A percentile compares a stretch with the other conserved stretches of the same genome.
Evolutionary conservation across 1,284 basidiomycete species (phyloP).

Genomic region (Moniliella sp.): DNA sequence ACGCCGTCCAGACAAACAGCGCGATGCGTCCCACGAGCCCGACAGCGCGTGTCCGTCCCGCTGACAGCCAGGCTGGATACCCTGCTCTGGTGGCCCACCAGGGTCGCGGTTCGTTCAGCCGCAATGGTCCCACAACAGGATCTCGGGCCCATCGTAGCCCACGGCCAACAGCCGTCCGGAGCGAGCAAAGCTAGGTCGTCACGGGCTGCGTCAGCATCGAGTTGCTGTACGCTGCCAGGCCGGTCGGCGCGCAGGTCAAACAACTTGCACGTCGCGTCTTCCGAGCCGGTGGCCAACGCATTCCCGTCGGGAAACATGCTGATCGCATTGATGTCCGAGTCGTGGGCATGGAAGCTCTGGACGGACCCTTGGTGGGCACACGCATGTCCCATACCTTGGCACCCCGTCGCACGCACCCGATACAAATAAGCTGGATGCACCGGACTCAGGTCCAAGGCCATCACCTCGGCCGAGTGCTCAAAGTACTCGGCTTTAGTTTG

Average conservation of each 20-base stretch:
- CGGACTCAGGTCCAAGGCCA: constrained; percentile 96
- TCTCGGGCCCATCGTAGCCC: constrained; percentile 98
- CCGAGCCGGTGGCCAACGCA: constrained; percentile 91
- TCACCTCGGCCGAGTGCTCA: constrained; percentile 99
- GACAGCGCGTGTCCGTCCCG: constrained; percentile 90
- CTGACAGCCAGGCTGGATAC: constrained; percentile 88
- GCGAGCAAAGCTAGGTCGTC: constrained; percentile 83
- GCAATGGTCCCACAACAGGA: constrained; percentile 96
- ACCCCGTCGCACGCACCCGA: constrained; percentile 88
- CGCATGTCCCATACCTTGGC: constrained; percentile 97
- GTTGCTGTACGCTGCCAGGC: constrained; percentile 89
- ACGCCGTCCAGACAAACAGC: too few relatives aligned
- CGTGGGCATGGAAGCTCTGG: constrained; percentile 92
- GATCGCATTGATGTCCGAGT: constrained; percentile 95
- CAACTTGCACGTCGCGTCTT: constrained; percentile 87
- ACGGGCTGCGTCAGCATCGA: constrained; percentile 96
- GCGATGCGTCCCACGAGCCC: constrained; percentile 90
- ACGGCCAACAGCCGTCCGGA: constrained; percentile 90
- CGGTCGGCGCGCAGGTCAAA: constrained; percentile 93
- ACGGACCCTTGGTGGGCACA: constrained; percentile 71
- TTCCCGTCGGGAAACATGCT: constrained; percentile 99
- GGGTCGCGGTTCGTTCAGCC: constrained; percentile 89
- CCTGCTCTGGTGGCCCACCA: constrained; percentile 90
- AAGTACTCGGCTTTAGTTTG: too few relatives aligned
- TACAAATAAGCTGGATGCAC: constrained; percentile 88